phyloP scores from a whole-genome alignment of 2,329 filamentous ascomycete species.

The Microdochium paspali region DNA sequence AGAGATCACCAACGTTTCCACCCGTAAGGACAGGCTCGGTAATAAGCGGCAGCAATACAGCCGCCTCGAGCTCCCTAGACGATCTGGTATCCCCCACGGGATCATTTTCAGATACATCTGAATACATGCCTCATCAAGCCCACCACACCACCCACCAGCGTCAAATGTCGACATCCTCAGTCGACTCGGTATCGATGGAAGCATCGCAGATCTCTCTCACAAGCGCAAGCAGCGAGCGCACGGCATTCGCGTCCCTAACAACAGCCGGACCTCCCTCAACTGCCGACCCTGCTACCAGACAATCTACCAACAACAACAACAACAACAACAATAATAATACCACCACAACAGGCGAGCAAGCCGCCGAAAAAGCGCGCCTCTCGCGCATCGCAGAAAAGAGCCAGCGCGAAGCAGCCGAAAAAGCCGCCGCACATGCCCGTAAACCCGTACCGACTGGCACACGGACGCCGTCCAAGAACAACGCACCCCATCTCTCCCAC shows the following conservation, averaged over 20 bases:
- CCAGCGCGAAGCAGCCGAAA: constrained; percentile 44
- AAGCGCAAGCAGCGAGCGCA: background rate
- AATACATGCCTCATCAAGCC: background rate
- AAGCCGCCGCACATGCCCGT: constrained; percentile 44
- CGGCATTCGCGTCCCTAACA: constrained; percentile 1
- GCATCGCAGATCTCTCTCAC: background rate
- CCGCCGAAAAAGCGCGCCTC: constrained; percentile 52
- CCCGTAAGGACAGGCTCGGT: background rate
- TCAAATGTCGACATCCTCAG: background rate
- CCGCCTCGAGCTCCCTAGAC: background rate
- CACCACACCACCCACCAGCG: background rate
- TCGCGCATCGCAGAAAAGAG: constrained; percentile 47
- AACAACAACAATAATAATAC: constrained; percentile 12
- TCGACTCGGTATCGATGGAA: background rate
- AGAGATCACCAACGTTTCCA: background rate
- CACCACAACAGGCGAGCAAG: constrained; percentile 45
- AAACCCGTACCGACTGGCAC: constrained; percentile 39
- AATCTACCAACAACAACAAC: background rate
- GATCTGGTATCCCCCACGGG: background rate
- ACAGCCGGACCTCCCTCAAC: constrained; percentile 12
- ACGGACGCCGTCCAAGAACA: constrained; percentile 45
- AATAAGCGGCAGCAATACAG: background rate
- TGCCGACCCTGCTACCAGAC: constrained; percentile 12
- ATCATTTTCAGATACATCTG: background rate
- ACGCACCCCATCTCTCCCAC: constrained; percentile 45